These are phyloP conservation scores for Boletus patriciae DNA, from an alignment of 768 basidiomycete genomes.

Conservation along the genomic window DNA sequence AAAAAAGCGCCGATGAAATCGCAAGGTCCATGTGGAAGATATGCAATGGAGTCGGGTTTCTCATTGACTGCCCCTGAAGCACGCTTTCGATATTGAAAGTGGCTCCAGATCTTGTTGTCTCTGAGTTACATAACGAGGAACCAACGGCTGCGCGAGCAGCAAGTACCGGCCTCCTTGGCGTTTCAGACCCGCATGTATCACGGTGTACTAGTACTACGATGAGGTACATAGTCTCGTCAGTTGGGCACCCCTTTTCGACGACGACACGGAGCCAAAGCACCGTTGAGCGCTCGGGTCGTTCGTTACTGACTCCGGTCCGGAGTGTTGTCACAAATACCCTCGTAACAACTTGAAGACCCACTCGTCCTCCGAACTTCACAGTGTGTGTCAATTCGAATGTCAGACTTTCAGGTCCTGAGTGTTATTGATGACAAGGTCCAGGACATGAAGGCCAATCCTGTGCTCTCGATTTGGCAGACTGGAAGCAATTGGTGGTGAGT, in stretches of 20 bases:
- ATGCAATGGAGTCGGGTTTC: background rate
- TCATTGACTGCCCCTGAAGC: background rate
- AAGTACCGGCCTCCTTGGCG: background rate
- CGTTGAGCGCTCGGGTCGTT: background rate
- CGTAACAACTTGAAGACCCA: background rate
- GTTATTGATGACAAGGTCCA: no score
- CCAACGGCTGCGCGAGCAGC: background rate
- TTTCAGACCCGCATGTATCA: constrained; percentile 7
- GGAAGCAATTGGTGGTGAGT: no score
- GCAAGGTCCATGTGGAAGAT: background rate
- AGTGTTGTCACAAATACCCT: background rate
- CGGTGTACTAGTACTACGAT: background rate
- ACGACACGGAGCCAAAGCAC: background rate
- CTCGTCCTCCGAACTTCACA: background rate
- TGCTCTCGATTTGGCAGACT: no score
- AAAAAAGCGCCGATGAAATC: background rate
- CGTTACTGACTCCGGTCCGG: background rate
- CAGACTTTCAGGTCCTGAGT: background rate
- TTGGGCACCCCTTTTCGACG: background rate
- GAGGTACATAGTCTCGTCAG: background rate
- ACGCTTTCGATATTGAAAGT: no score
- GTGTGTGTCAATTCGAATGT: background rate
- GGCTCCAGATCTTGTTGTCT: background rate
- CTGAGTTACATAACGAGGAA: background rate
- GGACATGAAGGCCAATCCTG: no score